Evolutionary conservation across 495 filamentous ascomycete species (phyloP), one percentile per base, ranked within the genome.

Genomic region (Penicillium steckii): DNA sequence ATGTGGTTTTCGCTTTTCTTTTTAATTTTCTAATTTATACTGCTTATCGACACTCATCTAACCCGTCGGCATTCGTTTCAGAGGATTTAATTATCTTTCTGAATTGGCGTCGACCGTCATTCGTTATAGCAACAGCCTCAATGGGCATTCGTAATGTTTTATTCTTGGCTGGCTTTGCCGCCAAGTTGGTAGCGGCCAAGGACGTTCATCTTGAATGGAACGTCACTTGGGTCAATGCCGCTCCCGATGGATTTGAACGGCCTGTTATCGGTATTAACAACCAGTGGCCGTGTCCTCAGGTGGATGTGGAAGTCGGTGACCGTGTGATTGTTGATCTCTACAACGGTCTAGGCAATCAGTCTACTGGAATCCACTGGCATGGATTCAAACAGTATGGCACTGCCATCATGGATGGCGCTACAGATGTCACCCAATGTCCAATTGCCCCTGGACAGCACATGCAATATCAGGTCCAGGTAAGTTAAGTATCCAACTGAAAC

Each of bases 261-360:
- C 83, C 82, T 8, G 80, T 80, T 1, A 95, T 95, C 64, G 87
- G 88, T 47, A 90, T 94, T 76, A 95, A 95, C 59, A 80, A 79
- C 2, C 68, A 88, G 78, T 94, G 88, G 88, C 89, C 90, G 1
- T 73, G 85, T 44, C 89, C 88, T 3, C 70, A 73, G 33, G 84
- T 93, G 25, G 79, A 82, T 37, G 87, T 83, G 30, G 81, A 81
- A 9, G 66, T 87, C 3, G 90, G 90, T 47, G 91, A 95, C 61
- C 75, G 76, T 9, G 46, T 95, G 33, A 74, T 95, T 47, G 77
- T 93, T 49, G 84, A 91, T 57, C 79, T 90, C 44, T 67, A 84
- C 55, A 95, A 95, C 61, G 70, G 79, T 19, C 79, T 95, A 3
- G 87, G 85, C 17, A 86, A 93, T 48, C 78, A 91, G 58, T 76